Base-by-base conservation (phyloP, 2,329 filamentous ascomycete genomes). In the Penicillium sp. region DNA sequence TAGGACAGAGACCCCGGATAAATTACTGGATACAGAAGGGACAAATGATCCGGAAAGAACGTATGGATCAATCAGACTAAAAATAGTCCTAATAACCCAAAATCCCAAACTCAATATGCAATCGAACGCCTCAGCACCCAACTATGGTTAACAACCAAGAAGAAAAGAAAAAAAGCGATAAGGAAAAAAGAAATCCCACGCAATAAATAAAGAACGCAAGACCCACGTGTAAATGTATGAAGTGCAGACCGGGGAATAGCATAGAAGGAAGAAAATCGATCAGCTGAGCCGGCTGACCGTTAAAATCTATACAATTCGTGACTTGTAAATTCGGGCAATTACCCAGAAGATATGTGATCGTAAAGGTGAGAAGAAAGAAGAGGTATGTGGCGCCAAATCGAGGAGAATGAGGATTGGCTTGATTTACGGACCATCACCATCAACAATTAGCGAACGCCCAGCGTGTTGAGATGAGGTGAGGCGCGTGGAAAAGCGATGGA, bases 261-360 rank as follows among this genome's bases (percentile, higher is more conserved):
- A 51, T 48, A 29, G 42, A 54, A 46, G 35, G 41, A 44, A 52
- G 22, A 54, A 58, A 55, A 54, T 58, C 56, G 54, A 51, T 51
- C 48, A 57, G 54, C 57, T 46, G 41, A 58, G 48, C 52, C 35
- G 47, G 53, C 51, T 54, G 50, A 61, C 41, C 53, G 56, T 49
- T 53, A 43, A 51, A 62, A 60, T 66, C 62, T 65, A 66, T 66
- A 61, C 60, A 65, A 52, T 59, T 59, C 58, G 44, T 62, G 55
- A 59, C 51, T 48, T 60, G 55, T 63, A 59, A 60, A 63, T 62
- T 57, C 57, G 52, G 57, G 55, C 52, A 49, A 51, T 42, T 52
- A 47, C 51, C 53, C 54, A 37, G 22, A 26, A 53, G 49, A 51
- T 49, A 54, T 49, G 51, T 50, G 31, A 31, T 33, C 41, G 50